Evolutionary conservation across 352 stramenopile species (phyloP).

Genomic region (Peronospora belbahrii): DNA sequence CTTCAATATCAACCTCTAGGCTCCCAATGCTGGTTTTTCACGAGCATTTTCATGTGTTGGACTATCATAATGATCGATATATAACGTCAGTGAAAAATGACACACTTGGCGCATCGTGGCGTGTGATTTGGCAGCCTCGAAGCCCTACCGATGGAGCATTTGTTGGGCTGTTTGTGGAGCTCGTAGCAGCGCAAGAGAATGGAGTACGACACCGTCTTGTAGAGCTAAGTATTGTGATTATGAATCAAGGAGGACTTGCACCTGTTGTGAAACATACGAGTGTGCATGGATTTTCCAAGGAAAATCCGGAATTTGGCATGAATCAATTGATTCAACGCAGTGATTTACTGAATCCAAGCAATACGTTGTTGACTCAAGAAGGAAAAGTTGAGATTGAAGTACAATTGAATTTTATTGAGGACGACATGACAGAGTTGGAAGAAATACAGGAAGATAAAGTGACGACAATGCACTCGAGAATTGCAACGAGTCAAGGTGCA

Average conservation of each 20-base stretch:
- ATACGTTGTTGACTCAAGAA: slow-evolving; percentile 36
- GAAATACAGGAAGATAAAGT: slow-evolving; percentile 1
- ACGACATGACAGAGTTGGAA: slow-evolving; percentile 26
- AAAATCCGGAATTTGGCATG: slow-evolving; percentile 51
- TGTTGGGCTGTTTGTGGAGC: slow-evolving; percentile 57
- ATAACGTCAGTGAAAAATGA: slow-evolving; percentile 31
- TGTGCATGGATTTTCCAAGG: slow-evolving; percentile 41
- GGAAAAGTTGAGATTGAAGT: slow-evolving; percentile 47
- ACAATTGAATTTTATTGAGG: slow-evolving; percentile 23
- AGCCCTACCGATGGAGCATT: slow-evolving; percentile 35
- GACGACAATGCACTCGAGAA: slow-evolving; percentile 2
- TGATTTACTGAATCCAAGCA: slow-evolving; percentile 38
- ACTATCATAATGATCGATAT: slow-evolving; percentile 21
- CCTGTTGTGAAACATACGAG: slow-evolving; percentile 31
- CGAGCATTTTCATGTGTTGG: slow-evolving; percentile 37
- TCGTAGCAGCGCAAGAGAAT: slow-evolving; percentile 16
- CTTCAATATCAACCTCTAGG: not conserved
- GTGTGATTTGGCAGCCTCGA: slow-evolving; percentile 56
- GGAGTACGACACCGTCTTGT: slow-evolving; percentile 3
- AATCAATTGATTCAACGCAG: slow-evolving; percentile 40
- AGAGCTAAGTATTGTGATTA: slow-evolving; percentile 39
- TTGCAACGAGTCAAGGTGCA: not conserved
- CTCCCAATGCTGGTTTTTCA: slow-evolving; percentile 25
- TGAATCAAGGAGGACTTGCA: slow-evolving; percentile 21
- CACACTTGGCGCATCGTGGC: slow-evolving; percentile 36